These are phyloP conservation scores for Metschnikowia kofuensis DNA, from an alignment of 805 yeast species.

Conservation along the genomic window DNA sequence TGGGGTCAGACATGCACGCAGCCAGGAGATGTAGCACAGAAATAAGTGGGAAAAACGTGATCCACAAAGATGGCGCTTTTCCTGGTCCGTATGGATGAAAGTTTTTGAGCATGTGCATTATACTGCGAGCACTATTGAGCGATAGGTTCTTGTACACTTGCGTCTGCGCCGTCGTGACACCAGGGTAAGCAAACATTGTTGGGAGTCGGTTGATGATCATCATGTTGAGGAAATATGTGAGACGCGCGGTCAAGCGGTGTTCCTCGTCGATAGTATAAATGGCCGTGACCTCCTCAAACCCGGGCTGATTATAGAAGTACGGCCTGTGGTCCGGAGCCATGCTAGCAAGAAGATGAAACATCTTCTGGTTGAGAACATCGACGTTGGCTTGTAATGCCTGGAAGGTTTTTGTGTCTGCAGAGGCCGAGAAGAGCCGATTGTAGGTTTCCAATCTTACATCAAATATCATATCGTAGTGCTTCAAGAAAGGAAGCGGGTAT, in stretches of 20 bases:
- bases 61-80: conserved; percentile 29
- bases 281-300: conserved; percentile 2
- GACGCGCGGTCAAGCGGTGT: conserved; percentile 20
- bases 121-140: conserved; percentile 35
- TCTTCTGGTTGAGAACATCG: conserved; percentile 27
- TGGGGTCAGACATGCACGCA: conserved; percentile 30
- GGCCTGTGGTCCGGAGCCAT: conserved; percentile 19
- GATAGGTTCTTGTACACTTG: conserved; percentile 27
- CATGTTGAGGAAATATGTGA: conserved; percentile 33
- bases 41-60: conserved; percentile 28
- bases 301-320: conserved; percentile 11
- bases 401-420: conserved; percentile 20
- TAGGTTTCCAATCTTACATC: conserved; percentile 30
- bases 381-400: conserved; percentile 21
- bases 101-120: conserved; percentile 23
- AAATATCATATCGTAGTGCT: conserved; percentile 8
- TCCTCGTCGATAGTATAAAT: conserved; percentile 5
- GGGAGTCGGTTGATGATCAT: conserved; percentile 38
- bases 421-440: conserved; percentile 30
- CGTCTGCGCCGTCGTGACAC: conserved; percentile 15
- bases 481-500: neutral
- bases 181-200: conserved; percentile 16
- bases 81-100: conserved; percentile 19
- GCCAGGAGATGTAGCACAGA: conserved; percentile 33
- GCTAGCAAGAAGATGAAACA: conserved; percentile 23